A percentile compares a stretch with the other conserved stretches of the same genome.
These are phyloP conservation scores for Litsea cubeba DNA, from an alignment of 164 flowering plant genomes.

Conservation along the genomic window DNA sequence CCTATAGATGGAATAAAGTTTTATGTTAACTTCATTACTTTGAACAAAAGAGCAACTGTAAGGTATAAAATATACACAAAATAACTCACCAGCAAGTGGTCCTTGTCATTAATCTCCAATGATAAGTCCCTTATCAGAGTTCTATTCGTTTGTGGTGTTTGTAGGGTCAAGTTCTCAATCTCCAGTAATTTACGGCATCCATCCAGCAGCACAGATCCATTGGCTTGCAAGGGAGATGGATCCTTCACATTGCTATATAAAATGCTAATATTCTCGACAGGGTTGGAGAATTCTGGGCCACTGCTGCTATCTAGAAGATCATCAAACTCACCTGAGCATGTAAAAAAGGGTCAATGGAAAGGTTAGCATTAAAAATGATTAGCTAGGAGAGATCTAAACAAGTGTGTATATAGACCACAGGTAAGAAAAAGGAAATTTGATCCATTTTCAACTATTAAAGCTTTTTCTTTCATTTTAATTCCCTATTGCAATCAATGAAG, in stretches of 20 bases:
- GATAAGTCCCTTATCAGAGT: conserved; percentile 66
- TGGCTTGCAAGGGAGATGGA: conserved; percentile 30
- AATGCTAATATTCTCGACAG: conserved; percentile 47
- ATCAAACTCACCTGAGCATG: conserved; percentile 86
- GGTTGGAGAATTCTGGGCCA: conserved; percentile 25
- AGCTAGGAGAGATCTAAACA: not conserved
- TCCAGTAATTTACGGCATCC: conserved; percentile 37
- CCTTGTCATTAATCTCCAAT: conserved; percentile 46
- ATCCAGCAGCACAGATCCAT: conserved; percentile 41
- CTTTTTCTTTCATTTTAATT: not conserved
- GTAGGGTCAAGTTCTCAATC: conserved; percentile 67
- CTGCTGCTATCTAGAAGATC: conserved; percentile 56
- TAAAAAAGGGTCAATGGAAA: conserved; percentile 4
- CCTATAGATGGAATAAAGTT: conserved; percentile 28
- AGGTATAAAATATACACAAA: not conserved
- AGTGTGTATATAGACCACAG: not conserved
- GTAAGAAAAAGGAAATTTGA: not conserved
- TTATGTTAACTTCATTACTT: not conserved
- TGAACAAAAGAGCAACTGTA: not conserved
- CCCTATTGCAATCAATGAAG: not conserved
- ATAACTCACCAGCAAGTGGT: conserved; percentile 72
- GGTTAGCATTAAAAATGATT: not conserved
- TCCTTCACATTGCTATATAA: conserved; percentile 21
- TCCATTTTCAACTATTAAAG: not conserved
- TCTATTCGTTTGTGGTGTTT: conserved; percentile 62